These are phyloP conservation scores for Epichloe amarillans DNA, from an alignment of 2,329 filamentous ascomycete genomes.

Conservation along the genomic window DNA sequence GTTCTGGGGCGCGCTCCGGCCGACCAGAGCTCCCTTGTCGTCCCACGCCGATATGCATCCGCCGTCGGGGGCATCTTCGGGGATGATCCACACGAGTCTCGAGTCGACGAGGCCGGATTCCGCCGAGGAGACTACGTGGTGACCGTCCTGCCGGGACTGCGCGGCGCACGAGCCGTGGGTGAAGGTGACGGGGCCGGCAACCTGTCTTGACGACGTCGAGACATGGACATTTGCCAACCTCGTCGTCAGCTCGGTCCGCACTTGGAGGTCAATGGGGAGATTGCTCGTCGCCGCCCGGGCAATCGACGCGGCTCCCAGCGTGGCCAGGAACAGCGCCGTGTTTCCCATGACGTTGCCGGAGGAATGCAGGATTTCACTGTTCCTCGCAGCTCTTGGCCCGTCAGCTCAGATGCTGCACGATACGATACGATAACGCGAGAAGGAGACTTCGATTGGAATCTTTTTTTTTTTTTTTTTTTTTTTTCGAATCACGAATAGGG, in stretches of 20 bases:
- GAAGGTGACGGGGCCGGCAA: constrained; percentile 8
- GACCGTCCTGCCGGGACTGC: constrained; percentile 7
- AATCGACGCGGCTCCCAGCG: neutral
- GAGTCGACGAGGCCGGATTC: neutral
- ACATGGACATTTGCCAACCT: constrained; percentile 20
- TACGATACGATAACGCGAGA: too few species aligned
- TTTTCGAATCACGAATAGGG: too few species aligned
- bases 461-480: too few species aligned
- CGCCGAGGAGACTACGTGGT: constrained; percentile 9
- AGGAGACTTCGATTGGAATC: too few species aligned
- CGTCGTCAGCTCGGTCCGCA: constrained; percentile 17
- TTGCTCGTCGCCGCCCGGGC: neutral
- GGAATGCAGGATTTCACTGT: too few species aligned
- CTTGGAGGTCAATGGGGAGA: constrained; percentile 22
- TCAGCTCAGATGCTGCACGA: too few species aligned
- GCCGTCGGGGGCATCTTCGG: constrained; percentile 13
- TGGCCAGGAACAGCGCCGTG: neutral
- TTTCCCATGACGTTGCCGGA: too few species aligned
- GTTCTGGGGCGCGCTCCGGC: constrained; percentile 20
- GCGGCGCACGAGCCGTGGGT: constrained; percentile 11
- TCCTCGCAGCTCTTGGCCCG: too few species aligned
- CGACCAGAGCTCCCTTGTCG: constrained; percentile 17
- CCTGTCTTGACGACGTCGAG: constrained; percentile 5
- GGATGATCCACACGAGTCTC: constrained; percentile 6
- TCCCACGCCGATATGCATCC: constrained; percentile 30